phyloP scores from a whole-genome alignment of 1,284 basidiomycete genomes.

The Polyporus tsugae region DNA sequence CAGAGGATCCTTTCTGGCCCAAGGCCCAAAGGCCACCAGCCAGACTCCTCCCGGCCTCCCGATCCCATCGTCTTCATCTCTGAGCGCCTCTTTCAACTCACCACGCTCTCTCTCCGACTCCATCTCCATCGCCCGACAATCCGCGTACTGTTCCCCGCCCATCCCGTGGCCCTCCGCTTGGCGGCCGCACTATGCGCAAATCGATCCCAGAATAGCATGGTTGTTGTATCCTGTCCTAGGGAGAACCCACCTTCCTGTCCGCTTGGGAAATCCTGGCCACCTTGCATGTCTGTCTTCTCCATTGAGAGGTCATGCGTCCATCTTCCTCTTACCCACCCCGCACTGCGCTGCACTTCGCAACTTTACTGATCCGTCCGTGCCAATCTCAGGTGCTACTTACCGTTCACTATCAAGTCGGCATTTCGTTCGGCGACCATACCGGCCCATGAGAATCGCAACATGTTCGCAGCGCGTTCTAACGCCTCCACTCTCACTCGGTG shows the following conservation, averaged over 20 bases:
- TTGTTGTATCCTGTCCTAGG: constrained; percentile 1
- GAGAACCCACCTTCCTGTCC: constrained; percentile 3
- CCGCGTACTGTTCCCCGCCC: background rate
- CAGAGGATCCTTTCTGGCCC: background rate
- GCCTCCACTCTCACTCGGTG: constrained; percentile 8
- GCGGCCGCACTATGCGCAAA: constrained; percentile 10
- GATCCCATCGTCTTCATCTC: constrained; percentile 7
- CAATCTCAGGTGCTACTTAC: constrained; percentile 3
- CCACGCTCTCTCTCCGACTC: constrained; percentile 4
- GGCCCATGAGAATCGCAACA: constrained; percentile 1
- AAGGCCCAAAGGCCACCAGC: constrained; percentile 1
- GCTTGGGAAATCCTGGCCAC: constrained; percentile 18
- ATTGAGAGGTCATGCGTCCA: constrained; percentile 13
- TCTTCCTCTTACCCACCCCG: constrained; percentile 1
- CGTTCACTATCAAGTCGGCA: constrained; percentile 1
- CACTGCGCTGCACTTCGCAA: background rate
- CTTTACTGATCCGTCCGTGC: constrained; percentile 7
- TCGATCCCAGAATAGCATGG: constrained; percentile 8
- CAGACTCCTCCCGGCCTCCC: constrained; percentile 13
- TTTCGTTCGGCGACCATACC: constrained; percentile 4
- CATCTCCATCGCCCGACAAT: background rate
- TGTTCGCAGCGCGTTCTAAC: constrained; percentile 1
- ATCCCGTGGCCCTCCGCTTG: background rate
- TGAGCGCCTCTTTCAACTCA: background rate
- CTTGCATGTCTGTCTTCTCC: constrained; percentile 4